phyloP scores from a whole-genome alignment of 2,329 filamentous ascomycete species.

The Ilyonectria mors-panacis region DNA sequence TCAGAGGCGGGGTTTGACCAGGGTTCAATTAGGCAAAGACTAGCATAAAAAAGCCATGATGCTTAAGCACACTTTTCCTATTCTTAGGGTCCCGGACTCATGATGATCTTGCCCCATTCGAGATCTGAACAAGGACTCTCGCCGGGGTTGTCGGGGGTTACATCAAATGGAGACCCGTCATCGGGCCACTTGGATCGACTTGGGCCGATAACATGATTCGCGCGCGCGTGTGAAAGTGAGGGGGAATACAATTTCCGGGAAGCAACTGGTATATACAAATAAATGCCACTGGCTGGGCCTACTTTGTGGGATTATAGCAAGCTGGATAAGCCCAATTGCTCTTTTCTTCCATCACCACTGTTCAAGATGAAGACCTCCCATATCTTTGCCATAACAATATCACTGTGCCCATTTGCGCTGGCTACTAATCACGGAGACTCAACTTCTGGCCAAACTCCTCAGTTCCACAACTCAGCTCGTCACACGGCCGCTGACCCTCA shows the following conservation, averaged over 20 bases:
- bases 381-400: background rate
- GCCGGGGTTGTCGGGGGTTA: background rate
- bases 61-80: background rate
- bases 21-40: background rate
- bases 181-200: background rate
- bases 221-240: background rate
- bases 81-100: background rate
- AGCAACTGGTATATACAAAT: background rate
- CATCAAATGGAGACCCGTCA: background rate
- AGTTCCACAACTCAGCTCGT: conserved; percentile 53
- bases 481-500: conserved; percentile 53
- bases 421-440: background rate
- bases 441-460: conserved; percentile 33
- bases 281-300: background rate
- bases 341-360: background rate
- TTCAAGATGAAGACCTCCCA: background rate
- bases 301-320: background rate
- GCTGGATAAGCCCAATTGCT: background rate
- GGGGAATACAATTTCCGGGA: background rate
- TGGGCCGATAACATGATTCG: background rate
- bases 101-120: background rate
- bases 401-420: conserved; percentile 8
- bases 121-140: background rate
- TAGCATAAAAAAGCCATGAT: background rate
- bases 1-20: background rate